Evolutionary conservation across 2,329 filamentous ascomycete genomes (phyloP).

Genomic region (Periconia sp.): DNA sequence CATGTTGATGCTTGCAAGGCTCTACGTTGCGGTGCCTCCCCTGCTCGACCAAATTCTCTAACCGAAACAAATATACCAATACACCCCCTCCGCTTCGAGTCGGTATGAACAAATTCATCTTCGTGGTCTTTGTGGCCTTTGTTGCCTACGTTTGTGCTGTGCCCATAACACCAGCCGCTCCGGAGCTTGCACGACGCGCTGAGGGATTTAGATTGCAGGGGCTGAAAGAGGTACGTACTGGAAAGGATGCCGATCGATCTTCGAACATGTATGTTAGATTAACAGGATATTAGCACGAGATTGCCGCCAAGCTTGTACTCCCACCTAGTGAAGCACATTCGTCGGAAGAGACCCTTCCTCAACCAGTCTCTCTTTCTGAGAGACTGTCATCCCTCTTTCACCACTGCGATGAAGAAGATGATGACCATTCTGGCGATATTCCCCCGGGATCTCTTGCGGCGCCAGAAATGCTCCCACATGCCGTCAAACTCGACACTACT

Average conservation of each 20-base stretch:
- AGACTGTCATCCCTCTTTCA: slow-evolving; percentile 24
- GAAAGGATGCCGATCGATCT: neutral
- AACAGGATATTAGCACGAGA: slow-evolving; percentile 32
- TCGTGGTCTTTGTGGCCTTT: slow-evolving; percentile 28
- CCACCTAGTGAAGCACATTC: slow-evolving; percentile 14
- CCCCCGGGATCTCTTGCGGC: slow-evolving; percentile 37
- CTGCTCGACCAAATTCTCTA: slow-evolving; percentile 4
- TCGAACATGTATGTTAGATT: slow-evolving; percentile 2
- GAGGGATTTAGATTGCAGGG: slow-evolving; percentile 39
- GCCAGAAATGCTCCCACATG: slow-evolving; percentile 33
- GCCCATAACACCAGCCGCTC: slow-evolving; percentile 40
- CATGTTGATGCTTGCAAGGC: slow-evolving; percentile 11
- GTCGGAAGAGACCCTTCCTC: neutral
- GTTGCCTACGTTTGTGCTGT: slow-evolving; percentile 27
- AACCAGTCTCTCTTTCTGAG: slow-evolving; percentile 23
- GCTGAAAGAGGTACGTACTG: slow-evolving; percentile 28
- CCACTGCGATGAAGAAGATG: slow-evolving; percentile 14
- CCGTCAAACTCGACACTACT: slow-evolving; percentile 14
- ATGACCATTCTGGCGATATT: slow-evolving; percentile 38
- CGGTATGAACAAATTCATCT: slow-evolving; percentile 30
- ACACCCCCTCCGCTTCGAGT: neutral
- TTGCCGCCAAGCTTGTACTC: slow-evolving; percentile 31
- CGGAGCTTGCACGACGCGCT: slow-evolving; percentile 32
- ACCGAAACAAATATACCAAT: slow-evolving; percentile 6
- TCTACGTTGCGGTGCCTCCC: neutral